Evolutionary conservation across 2,329 filamentous ascomycete species (phyloP).

Genomic region (Neonectria ditissima): DNA sequence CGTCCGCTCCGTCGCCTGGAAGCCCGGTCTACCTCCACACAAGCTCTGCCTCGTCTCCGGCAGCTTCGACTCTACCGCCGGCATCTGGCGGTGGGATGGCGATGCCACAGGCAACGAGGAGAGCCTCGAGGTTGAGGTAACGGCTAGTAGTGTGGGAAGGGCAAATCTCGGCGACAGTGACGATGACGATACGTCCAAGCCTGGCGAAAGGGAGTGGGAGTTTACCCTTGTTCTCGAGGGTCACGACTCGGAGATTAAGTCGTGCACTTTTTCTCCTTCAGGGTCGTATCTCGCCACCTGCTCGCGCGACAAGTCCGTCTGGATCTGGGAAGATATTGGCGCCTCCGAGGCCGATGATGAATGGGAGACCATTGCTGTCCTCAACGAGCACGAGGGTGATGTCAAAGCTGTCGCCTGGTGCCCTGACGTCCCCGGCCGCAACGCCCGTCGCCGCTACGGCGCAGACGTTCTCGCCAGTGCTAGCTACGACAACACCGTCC

Average conservation of each 20-base stretch:
- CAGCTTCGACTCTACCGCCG: slow-evolving; percentile 93
- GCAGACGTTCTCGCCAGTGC: slow-evolving; percentile 84
- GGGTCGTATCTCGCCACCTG: slow-evolving; percentile 89
- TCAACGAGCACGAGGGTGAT: slow-evolving; percentile 94
- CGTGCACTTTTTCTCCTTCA: slow-evolving; percentile 78
- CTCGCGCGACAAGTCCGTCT: slow-evolving; percentile 91
- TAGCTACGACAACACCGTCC: slow-evolving; percentile 94
- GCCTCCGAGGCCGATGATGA: slow-evolving; percentile 84
- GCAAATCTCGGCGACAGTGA: slow-evolving; percentile 37
- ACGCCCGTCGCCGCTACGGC: slow-evolving; percentile 60
- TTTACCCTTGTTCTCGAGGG: slow-evolving; percentile 94
- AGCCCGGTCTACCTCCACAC: slow-evolving; percentile 72
- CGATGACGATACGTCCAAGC: slow-evolving; percentile 58
- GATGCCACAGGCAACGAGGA: slow-evolving; percentile 50
- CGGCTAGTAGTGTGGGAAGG: slow-evolving; percentile 36
- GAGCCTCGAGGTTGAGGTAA: slow-evolving; percentile 59
- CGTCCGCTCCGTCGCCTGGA: slow-evolving; percentile 89
- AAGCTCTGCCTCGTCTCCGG: slow-evolving; percentile 88
- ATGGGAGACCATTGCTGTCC: slow-evolving; percentile 94
- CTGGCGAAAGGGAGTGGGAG: slow-evolving; percentile 86
- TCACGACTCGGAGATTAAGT: slow-evolving; percentile 94
- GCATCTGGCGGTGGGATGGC: slow-evolving; percentile 79
- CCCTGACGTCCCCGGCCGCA: slow-evolving; percentile 70
- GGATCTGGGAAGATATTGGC: slow-evolving; percentile 97
- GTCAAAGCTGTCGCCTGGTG: slow-evolving; percentile 97